phyloP scores from a whole-genome alignment of 345 rosid genomes.

The Jatropha curcas region DNA sequence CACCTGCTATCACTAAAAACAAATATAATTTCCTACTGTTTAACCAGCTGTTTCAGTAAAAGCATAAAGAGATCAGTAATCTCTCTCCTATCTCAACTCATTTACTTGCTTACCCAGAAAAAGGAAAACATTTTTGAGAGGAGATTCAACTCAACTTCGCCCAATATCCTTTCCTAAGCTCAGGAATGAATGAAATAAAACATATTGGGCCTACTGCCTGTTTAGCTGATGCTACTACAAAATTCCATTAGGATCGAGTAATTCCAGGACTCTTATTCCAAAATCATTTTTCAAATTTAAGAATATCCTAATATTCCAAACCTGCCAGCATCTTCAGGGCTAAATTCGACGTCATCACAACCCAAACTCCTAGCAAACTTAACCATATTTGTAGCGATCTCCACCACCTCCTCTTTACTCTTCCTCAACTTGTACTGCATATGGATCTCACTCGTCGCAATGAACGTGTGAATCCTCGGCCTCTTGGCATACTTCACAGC shows the following conservation, averaged over 20 bases:
- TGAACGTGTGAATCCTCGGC: constrained; percentile 84
- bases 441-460: constrained; percentile 86
- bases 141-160: neutral
- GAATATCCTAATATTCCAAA: constrained; percentile 9
- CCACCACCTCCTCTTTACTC: constrained; percentile 66
- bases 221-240: too few relatives aligned
- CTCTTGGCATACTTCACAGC: constrained; percentile 78
- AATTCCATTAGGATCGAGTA: too few relatives aligned
- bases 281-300: neutral
- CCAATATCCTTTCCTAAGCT: too few relatives aligned
- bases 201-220: too few relatives aligned
- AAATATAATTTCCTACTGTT: neutral
- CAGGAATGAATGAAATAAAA: too few relatives aligned
- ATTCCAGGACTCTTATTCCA: neutral
- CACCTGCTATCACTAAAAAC: neutral
- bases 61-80: neutral
- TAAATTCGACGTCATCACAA: constrained; percentile 86
- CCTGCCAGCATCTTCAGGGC: constrained; percentile 98
- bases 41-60: neutral
- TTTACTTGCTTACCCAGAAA: too few relatives aligned
- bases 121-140: neutral
- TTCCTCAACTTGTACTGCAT: constrained; percentile 78
- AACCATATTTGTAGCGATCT: constrained; percentile 78
- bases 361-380: constrained; percentile 77
- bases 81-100: neutral